phyloP scores from a whole-genome alignment of 2,329 filamentous ascomycete genomes.

The Eurotiales sp. region DNA sequence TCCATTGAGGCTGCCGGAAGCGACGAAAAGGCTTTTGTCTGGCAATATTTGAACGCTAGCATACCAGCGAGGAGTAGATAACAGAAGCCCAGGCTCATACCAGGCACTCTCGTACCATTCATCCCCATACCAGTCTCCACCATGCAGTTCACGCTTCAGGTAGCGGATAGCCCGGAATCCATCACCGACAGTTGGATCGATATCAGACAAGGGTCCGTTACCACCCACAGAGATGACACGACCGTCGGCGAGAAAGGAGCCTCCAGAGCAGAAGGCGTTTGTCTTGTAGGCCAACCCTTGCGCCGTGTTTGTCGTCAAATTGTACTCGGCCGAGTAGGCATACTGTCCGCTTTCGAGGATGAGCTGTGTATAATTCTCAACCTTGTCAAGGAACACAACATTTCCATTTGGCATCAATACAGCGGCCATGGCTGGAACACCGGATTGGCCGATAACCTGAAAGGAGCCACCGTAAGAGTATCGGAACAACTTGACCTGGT shows the following conservation, averaged over 20 bases:
- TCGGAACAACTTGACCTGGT: not conserved
- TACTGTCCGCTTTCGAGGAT: constrained; percentile 52
- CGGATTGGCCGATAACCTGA: constrained; percentile 51
- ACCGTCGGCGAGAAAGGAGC: constrained; percentile 57
- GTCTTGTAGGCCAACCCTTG: constrained; percentile 51
- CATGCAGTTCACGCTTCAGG: constrained; percentile 44
- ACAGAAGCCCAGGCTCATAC: constrained; percentile 54
- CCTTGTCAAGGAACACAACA: constrained; percentile 60
- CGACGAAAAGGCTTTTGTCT: constrained; percentile 57
- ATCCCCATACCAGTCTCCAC: constrained; percentile 42
- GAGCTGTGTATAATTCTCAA: constrained; percentile 60
- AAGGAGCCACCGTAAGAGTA: constrained; percentile 43
- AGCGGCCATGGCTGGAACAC: constrained; percentile 63
- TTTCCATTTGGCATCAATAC: constrained; percentile 57
- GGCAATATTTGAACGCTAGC: constrained; percentile 57
- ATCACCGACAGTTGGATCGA: constrained; percentile 57
- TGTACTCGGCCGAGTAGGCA: constrained; percentile 59
- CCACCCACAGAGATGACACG: constrained; percentile 55
- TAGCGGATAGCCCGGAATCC: constrained; percentile 58
- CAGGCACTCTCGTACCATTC: no score
- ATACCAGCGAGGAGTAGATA: constrained; percentile 58
- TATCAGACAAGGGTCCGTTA: constrained; percentile 52
- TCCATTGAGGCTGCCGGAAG: constrained; percentile 58
- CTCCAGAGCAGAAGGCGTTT: constrained; percentile 61
- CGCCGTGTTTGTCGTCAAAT: constrained; percentile 48